phyloP scores from a whole-genome alignment of 768 basidiomycete genomes.

The Chalciporus piperatus region DNA sequence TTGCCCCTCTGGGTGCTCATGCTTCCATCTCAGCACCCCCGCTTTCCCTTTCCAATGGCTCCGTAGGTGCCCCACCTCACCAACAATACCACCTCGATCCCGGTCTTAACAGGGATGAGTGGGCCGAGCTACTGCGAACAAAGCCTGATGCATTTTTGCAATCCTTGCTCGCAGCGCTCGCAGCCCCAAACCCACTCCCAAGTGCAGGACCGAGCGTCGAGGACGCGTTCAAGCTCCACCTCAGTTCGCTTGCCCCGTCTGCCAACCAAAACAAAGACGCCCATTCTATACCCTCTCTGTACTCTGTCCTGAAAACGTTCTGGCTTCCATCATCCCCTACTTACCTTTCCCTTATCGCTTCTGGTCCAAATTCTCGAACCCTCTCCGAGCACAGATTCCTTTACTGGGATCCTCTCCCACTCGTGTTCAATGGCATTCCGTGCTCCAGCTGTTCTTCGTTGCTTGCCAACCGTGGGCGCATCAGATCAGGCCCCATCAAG shows the following conservation, averaged over 20 bases:
- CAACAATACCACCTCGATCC: constrained; percentile 45
- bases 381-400: constrained; percentile 75
- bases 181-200: constrained; percentile 62
- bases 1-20: constrained; percentile 25
- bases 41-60: constrained; percentile 32
- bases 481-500: constrained; percentile 71
- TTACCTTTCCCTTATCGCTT: constrained; percentile 75
- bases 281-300: constrained; percentile 65
- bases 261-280: constrained; percentile 39
- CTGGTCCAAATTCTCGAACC: constrained; percentile 61
- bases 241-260: constrained; percentile 58
- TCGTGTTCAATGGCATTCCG: constrained; percentile 78
- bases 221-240: constrained; percentile 77
- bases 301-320: constrained; percentile 77
- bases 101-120: constrained; percentile 56
- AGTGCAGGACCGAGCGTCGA: constrained; percentile 62
- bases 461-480: constrained; percentile 66
- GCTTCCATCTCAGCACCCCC: constrained; percentile 31
- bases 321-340: constrained; percentile 80
- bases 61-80: constrained; percentile 17
- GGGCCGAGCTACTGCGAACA: constrained; percentile 56
- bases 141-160: constrained; percentile 58
- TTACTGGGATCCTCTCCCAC: constrained; percentile 85
- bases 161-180: constrained; percentile 53
- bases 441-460: constrained; percentile 65